Base-by-base conservation (phyloP, 169 alveolate genomes). In the Plasmodium falciparum region DNA sequence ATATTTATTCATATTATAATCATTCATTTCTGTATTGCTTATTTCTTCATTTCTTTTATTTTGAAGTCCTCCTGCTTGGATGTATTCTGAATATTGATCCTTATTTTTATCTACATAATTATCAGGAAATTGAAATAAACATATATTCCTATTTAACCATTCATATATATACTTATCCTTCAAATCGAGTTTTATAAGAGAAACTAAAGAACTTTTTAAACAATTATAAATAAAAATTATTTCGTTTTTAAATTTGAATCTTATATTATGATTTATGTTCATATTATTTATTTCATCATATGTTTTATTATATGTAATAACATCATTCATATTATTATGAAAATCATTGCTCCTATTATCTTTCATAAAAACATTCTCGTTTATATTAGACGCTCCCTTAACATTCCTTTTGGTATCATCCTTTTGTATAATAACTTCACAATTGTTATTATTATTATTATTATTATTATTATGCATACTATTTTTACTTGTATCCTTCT, bases 151-250 rank as follows among this genome's bases (percentile, higher is more conserved):
- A 58, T 78, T 78, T 58, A 78, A 22, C 89, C 89, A 78, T 43
- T 78, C 89, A 39, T 78, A 78, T 24, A 78, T n/a, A 61, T 49
- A 78, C 52, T 78, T 78, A 26, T 78, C 71, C 47, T 78, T 78
- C 54, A 78, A 61, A 26, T 78, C 89, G 47, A 78, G 26, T 20
- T 78, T 78, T 13, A 78, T 78, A 50, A 78, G 49, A n/a, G 89
- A 78, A 33, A 78, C 89, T n/a, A 78, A 61, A 0, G 89, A 78
- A 45, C 78, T 78, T 58, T 66, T 78, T 63, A 78, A 50, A 20
- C 89, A 78, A 24, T 78, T 78, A 43, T 78, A 78, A 78, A 78
- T 54, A 20, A 78, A 78, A 11, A 78, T 8, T 39, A 78, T n/a
- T 15, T 78, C 89, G 26, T 78, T 78, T 61, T 66, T 78, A 59